Evolutionary conservation across 306 rosid genomes (phyloP).

Genomic region (Luffa aegyptiaca): DNA sequence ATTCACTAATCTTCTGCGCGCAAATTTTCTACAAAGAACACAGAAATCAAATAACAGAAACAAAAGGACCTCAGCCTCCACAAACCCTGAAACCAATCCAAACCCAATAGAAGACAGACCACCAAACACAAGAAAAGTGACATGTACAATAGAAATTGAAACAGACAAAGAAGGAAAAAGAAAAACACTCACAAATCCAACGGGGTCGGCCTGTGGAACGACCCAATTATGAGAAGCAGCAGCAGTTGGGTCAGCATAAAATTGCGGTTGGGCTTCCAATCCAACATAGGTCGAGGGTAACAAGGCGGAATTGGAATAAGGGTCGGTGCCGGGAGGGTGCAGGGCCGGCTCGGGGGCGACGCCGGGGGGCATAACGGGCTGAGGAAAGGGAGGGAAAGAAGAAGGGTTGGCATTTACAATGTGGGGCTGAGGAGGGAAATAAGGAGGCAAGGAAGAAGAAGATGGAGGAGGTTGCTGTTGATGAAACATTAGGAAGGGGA

Average conservation of each 20-base stretch:
- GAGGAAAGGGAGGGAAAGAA: slow-evolving; percentile 18
- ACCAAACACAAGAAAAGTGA: neutral
- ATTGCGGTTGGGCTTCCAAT: slow-evolving; percentile 11
- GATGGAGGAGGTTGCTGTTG: neutral
- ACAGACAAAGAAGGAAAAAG: neutral
- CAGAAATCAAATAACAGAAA: neutral
- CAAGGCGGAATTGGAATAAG: slow-evolving; percentile 12
- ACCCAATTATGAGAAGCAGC: slow-evolving; percentile 18
- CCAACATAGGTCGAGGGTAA: slow-evolving; percentile 17
- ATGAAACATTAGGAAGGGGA: slow-evolving; percentile 9
- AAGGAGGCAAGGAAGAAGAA: slow-evolving; percentile 6
- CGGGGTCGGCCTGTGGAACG: slow-evolving; percentile 18
- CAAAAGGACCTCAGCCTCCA: neutral
- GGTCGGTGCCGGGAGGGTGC: slow-evolving; percentile 48
- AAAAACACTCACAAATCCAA: slow-evolving; percentile 20
- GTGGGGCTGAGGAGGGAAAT: slow-evolving; percentile 15
- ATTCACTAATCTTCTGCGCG: neutral
- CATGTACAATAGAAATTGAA: neutral
- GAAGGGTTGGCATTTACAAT: slow-evolving; percentile 13
- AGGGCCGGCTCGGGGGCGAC: slow-evolving; percentile 19
- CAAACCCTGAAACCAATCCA: neutral
- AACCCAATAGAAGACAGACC: neutral
- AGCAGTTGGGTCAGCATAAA: slow-evolving; percentile 15
- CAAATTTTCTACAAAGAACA: neutral
- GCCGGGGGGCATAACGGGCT: slow-evolving; percentile 13